Evolutionary conservation across 768 basidiomycete genomes (phyloP).

Genomic region (Kwoniella sp.): DNA sequence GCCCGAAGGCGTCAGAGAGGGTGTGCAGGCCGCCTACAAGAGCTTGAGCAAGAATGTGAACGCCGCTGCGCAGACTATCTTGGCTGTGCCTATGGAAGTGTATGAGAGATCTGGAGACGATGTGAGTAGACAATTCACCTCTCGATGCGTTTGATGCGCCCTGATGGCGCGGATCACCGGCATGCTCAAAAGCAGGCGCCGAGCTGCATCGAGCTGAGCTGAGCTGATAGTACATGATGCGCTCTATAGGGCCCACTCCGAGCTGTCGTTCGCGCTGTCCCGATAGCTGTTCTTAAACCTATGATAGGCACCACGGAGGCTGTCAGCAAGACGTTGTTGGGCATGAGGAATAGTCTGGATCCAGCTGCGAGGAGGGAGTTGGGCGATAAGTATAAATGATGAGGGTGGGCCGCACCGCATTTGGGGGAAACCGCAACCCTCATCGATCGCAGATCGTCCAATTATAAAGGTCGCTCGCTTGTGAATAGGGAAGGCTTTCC

Average conservation of each 20-base stretch:
- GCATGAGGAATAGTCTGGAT: constrained; percentile 89
- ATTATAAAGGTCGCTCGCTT: too few species aligned
- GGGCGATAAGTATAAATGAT: constrained; percentile 85
- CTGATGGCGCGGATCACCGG: background rate
- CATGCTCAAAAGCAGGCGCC: too few species aligned
- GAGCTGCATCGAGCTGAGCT: constrained; percentile 1
- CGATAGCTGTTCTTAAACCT: constrained; percentile 93
- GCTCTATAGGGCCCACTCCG: constrained; percentile 76
- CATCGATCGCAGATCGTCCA: too few species aligned
- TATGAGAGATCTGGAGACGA: constrained; percentile 92
- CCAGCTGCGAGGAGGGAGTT: constrained; percentile 78
- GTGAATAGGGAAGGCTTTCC: too few species aligned
- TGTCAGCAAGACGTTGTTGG: constrained; percentile 90
- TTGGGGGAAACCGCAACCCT: too few species aligned
- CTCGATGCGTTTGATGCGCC: background rate
- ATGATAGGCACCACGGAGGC: constrained; percentile 99
- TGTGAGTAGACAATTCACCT: constrained; percentile 60
- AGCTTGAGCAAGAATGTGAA: constrained; percentile 83
- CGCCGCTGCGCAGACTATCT: constrained; percentile 94
- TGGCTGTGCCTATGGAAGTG: constrained; percentile 98
- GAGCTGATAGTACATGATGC: constrained; percentile 12
- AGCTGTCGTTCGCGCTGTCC: constrained; percentile 93
- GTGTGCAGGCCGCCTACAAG: constrained; percentile 86
- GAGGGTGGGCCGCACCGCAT: too few species aligned
- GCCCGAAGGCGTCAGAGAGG: constrained; percentile 78